A percentile compares a stretch with the other conserved stretches of the same genome.
Conservation (phyloP, 148 eudicot species). For the Silene latifolia region DNA sequence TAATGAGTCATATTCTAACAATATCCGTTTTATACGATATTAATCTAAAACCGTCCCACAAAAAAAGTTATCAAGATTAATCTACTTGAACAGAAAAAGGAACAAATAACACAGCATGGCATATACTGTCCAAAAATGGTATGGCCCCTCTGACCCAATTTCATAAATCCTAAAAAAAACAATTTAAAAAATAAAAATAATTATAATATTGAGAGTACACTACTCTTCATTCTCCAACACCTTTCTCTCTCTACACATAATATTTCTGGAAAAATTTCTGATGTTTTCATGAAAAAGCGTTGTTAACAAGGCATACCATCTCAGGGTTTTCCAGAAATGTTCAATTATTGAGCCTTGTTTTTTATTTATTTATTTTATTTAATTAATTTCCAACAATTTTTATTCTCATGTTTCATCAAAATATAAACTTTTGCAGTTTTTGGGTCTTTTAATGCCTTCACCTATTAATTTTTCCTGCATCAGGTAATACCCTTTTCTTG, state of each 20-base stretch:
- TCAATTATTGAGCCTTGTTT: neutral
- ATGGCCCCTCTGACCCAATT: slow-evolving; percentile 12
- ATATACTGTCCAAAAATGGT: neutral
- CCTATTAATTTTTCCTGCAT: slow-evolving; percentile 27
- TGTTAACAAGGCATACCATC: slow-evolving; percentile 38
- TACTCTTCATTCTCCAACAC: neutral
- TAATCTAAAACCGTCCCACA: too few species aligned
- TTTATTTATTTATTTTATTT: too few species aligned
- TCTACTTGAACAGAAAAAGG: neutral
- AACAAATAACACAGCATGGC: neutral
- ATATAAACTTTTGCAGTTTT: neutral
- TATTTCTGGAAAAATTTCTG: neutral
- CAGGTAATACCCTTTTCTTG: slow-evolving; percentile 17
- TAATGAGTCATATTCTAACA: too few species aligned
- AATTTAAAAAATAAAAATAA: neutral
- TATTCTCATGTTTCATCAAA: neutral
- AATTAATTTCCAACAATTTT: neutral
- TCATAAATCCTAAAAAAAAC: slow-evolving; percentile 8
- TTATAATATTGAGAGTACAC: neutral
- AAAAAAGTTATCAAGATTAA: too few species aligned
- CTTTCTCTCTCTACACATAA: neutral
- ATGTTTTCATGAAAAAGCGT: slow-evolving; percentile 7
- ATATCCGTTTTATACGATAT: too few species aligned
- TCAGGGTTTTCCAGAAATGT: slow-evolving; percentile 14
- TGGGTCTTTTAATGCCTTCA: too few species aligned